Evolutionary conservation across 345 rosid genomes (phyloP).

Genomic region (Eucalyptus rudis): DNA sequence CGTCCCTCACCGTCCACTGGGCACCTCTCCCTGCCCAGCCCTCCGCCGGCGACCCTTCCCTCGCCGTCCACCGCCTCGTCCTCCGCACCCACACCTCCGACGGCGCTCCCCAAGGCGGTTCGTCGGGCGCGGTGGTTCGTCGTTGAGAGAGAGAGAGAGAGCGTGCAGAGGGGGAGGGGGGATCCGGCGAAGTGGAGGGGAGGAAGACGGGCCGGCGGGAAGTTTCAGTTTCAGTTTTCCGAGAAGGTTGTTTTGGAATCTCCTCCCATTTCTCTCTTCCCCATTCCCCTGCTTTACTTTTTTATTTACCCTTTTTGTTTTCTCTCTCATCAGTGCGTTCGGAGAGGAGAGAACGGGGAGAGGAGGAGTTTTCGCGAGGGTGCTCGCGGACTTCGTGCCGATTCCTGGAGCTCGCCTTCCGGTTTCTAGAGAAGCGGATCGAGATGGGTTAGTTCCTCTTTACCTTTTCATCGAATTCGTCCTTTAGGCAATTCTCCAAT

Average conservation of each 20-base stretch:
- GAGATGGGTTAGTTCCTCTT: neutral
- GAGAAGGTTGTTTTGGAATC: neutral
- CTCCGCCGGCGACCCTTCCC: slow-evolving; percentile 11
- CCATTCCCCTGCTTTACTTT: neutral
- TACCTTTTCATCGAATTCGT: too few relatives aligned
- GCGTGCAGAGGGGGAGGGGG: too few relatives aligned
- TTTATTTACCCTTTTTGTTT: too few relatives aligned
- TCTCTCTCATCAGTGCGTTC: neutral
- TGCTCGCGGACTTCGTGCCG: neutral
- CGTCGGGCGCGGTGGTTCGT: too few relatives aligned
- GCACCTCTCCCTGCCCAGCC: slow-evolving; percentile 26
- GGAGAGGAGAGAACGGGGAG: neutral
- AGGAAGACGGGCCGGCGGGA: neutral
- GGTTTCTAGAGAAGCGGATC: neutral
- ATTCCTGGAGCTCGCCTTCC: neutral
- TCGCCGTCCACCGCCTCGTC: slow-evolving; percentile 48
- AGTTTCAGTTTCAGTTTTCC: too few relatives aligned
- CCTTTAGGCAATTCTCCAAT: too few relatives aligned
- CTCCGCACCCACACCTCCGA: slow-evolving; percentile 87
- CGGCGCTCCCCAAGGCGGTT: neutral
- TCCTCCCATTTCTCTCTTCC: neutral
- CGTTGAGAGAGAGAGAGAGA: too few relatives aligned
- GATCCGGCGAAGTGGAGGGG: too few relatives aligned
- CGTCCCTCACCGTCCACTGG: slow-evolving; percentile 90
- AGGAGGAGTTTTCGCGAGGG: neutral